Evolutionary conservation across 2,329 filamentous ascomycete species (phyloP).

Genomic region (Penicillium sp.): DNA sequence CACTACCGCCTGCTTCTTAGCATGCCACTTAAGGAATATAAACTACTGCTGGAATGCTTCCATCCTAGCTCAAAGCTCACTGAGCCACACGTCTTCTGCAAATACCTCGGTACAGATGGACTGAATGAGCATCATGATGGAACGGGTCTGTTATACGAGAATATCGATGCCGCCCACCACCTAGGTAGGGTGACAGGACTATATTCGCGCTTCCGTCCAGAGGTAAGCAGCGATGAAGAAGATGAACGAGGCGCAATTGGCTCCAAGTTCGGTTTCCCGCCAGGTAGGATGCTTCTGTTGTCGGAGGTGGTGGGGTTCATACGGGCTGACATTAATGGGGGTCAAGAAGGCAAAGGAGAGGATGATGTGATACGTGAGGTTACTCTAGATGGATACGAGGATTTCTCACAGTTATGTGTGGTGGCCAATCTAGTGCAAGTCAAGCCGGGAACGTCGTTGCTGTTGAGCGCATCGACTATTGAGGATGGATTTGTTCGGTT

Average conservation of each 20-base stretch:
- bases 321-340: constrained; percentile 11
- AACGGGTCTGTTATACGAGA: constrained; percentile 38
- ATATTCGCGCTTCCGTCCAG: constrained; percentile 70
- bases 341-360: not conserved
- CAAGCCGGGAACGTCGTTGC: constrained; percentile 59
- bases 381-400: constrained; percentile 65
- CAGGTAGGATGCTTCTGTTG: constrained; percentile 13
- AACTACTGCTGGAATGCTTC: constrained; percentile 74
- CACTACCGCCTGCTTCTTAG: constrained; percentile 62
- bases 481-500: constrained; percentile 67
- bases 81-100: constrained; percentile 67
- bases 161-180: constrained; percentile 25
- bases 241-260: not conserved
- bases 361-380: constrained; percentile 57
- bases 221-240: constrained; percentile 51
- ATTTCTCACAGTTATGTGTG: constrained; percentile 72
- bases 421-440: constrained; percentile 66
- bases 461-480: constrained; percentile 63
- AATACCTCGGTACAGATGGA: constrained; percentile 62
- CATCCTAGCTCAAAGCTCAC: constrained; percentile 67
- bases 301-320: constrained; percentile 2
- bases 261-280: constrained; percentile 5
- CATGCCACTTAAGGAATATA: constrained; percentile 58
- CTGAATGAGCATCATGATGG: constrained; percentile 48
- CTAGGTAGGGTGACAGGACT: constrained; percentile 54